Conservation (phyloP, 108 stramenopile species). For the Nitzschia sp. region DNA sequence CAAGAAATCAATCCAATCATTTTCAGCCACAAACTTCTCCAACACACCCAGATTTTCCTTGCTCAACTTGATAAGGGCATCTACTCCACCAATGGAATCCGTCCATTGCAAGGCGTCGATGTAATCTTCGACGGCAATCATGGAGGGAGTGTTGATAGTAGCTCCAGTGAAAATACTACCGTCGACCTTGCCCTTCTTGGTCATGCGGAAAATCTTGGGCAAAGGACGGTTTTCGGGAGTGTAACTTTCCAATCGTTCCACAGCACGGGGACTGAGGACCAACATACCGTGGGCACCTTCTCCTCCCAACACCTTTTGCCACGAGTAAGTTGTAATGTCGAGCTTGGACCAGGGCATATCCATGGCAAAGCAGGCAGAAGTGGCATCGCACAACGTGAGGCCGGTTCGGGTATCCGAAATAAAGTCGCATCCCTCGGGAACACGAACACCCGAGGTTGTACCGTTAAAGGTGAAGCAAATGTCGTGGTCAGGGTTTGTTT, state of each 20-base stretch:
- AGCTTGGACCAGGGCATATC: slow-evolving; percentile 98
- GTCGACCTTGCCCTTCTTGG: slow-evolving; percentile 97
- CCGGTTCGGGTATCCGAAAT: slow-evolving; percentile 93
- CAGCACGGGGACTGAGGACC: slow-evolving; percentile 95
- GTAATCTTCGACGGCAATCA: slow-evolving; percentile 99
- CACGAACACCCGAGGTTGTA: slow-evolving; percentile 98
- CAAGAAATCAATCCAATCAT: slow-evolving; percentile 96
- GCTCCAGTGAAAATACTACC: slow-evolving; percentile 94
- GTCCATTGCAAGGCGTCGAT: slow-evolving; percentile 98
- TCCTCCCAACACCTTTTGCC: slow-evolving; percentile 99
- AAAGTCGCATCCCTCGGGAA: slow-evolving; percentile 93
- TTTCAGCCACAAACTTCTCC: slow-evolving; percentile 90
- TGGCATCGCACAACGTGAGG: slow-evolving; percentile 97
- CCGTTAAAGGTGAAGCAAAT: slow-evolving; percentile 99
- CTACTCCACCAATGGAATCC: slow-evolving; percentile 89
- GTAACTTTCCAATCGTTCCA: slow-evolving; percentile 96
- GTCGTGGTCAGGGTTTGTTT: slow-evolving; percentile 91
- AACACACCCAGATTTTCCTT: slow-evolving; percentile 90
- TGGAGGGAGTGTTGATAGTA: slow-evolving; percentile 99
- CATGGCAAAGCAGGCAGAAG: slow-evolving; percentile 99
- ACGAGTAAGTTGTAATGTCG: slow-evolving; percentile 98
- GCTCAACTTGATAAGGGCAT: slow-evolving; percentile 90
- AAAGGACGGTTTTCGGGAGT: slow-evolving; percentile 94
- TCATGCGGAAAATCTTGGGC: slow-evolving; percentile 99
- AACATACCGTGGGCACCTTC: slow-evolving; percentile 99